phyloP scores from a whole-genome alignment of 495 filamentous ascomycete species.

The Xylaria grammica region DNA sequence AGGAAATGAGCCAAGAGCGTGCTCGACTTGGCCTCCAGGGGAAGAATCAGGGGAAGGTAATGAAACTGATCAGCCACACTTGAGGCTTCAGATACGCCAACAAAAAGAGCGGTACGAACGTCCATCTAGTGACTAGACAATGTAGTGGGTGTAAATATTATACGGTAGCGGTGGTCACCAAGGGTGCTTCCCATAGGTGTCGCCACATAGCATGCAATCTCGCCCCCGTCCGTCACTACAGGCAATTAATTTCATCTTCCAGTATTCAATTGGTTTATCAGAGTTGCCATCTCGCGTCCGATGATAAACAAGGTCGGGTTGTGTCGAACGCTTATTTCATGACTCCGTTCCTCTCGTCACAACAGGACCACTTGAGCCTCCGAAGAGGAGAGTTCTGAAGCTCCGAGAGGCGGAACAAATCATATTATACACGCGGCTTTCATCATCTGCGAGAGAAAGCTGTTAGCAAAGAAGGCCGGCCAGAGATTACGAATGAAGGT shows the following conservation, averaged over 20 bases:
- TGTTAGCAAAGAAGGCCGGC: conserved; percentile 48
- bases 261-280: conserved; percentile 62
- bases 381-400: conserved; percentile 77
- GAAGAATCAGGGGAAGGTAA: not conserved
- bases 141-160: too few relatives aligned
- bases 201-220: too few relatives aligned
- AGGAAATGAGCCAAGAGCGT: too few relatives aligned
- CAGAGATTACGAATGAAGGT: not conserved
- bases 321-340: conserved; percentile 99
- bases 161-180: too few relatives aligned
- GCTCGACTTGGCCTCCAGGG: too few relatives aligned
- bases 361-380: conserved; percentile 88
- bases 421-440: conserved; percentile 96
- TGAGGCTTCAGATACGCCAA: not conserved
- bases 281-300: conserved; percentile 99
- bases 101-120: not conserved
- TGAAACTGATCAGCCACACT: not conserved
- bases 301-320: conserved; percentile 88
- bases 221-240: too few relatives aligned
- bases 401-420: conserved; percentile 71
- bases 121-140: too few relatives aligned
- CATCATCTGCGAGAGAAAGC: conserved; percentile 77
- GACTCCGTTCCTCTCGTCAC: conserved; percentile 67
- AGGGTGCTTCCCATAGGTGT: too few relatives aligned
- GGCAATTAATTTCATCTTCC: conserved; percentile 35